Evolutionary conservation across 225 moss, liverwort and hornwort genomes (phyloP), one percentile per base, ranked within the genome.

Genomic region (Rhytidiadelphus loreus): DNA sequence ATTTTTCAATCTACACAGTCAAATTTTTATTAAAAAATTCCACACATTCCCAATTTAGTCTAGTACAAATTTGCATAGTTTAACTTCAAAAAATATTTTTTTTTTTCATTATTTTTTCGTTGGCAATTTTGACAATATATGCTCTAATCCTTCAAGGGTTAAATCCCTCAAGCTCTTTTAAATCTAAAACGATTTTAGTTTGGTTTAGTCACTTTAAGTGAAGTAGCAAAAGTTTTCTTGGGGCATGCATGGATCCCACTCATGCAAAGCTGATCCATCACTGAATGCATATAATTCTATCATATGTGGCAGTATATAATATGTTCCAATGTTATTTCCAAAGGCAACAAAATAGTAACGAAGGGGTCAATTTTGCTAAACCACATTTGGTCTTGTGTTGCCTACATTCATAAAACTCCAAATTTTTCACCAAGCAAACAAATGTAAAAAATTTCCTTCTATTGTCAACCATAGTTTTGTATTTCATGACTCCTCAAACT

Each of bases 181-280:
- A 35, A 35, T 8, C 44, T 11, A 53, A 3, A 17, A 44, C 0
- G 0, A 0, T 5, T 35, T 76, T 3, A 12, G 3, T 2, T 33
- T 76, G 33, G 8, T 5, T 77, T 53, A 23, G 1, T 35, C 3
- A 13, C 8, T 8, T 14, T 3, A 9, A 15, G 1, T 77, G 2
- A 53, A 77, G 35, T 9, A 35, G 9, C 0, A 52, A 33, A 53
- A 48, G 16, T 17, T 44, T 1, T 16, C 43, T 70, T 16, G 28
- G 9, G 16, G 17, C 3, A 44, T 26, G 9, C 2, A 16, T 43
- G 1, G 16, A 26, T 43, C 2, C 16, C 26, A 43, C 28, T 39
- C 4, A 41, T 28, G n/a, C n/a, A n/a, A n/a, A n/a, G n/a, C n/a
- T n/a, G n/a, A n/a, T n/a, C n/a, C n/a, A n/a, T n/a, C n/a, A n/a